These are phyloP conservation scores for Leccinellum luteum DNA, from an alignment of 768 basidiomycete genomes.

Conservation along the genomic window DNA sequence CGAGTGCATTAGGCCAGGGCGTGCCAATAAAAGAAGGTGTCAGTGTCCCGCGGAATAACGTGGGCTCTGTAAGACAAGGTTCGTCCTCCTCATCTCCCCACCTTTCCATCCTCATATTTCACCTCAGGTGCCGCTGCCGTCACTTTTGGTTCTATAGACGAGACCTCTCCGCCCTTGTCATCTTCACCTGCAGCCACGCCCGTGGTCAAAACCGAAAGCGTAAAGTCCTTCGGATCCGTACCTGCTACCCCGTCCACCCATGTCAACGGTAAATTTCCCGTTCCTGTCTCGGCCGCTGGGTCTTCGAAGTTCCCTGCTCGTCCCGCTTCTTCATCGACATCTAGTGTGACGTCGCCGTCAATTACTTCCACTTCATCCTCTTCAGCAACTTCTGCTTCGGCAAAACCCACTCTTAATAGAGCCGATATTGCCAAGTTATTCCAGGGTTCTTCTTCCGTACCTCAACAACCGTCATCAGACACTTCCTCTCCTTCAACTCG, in stretches of 20 bases:
- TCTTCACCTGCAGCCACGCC: conserved; percentile 75
- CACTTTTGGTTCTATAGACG: conserved; percentile 90
- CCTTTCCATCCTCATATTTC: conserved; percentile 8
- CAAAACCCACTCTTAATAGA: conserved; percentile 32
- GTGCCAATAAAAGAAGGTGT: conserved; percentile 79
- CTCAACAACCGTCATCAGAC: conserved; percentile 52
- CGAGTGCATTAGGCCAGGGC: conserved; percentile 70
- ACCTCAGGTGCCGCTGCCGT: conserved; percentile 59
- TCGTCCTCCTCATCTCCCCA: conserved; percentile 19
- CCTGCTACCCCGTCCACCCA: conserved; percentile 49
- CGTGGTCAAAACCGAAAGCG: conserved; percentile 62
- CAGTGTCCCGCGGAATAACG: conserved; percentile 61
- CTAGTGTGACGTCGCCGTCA: conserved; percentile 31
- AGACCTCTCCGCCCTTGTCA: conserved; percentile 70
- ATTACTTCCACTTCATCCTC: conserved; percentile 32
- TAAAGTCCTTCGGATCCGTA: conserved; percentile 82
- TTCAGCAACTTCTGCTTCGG: conserved; percentile 28
- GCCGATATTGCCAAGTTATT: conserved; percentile 44
- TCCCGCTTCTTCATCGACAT: conserved; percentile 21
- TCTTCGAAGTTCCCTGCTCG: conserved; percentile 34
- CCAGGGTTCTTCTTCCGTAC: conserved; percentile 32
- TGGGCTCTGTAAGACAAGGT: conserved; percentile 69
- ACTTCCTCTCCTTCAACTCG: conserved; percentile 58
- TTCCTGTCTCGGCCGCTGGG: conserved; percentile 42
- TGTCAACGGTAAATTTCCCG: conserved; percentile 61